A percentile compares a stretch with the other conserved stretches of the same genome.
These are phyloP conservation scores for Solanum pinnatisectum DNA, from an alignment of 257 asterid species.

Conservation along the genomic window DNA sequence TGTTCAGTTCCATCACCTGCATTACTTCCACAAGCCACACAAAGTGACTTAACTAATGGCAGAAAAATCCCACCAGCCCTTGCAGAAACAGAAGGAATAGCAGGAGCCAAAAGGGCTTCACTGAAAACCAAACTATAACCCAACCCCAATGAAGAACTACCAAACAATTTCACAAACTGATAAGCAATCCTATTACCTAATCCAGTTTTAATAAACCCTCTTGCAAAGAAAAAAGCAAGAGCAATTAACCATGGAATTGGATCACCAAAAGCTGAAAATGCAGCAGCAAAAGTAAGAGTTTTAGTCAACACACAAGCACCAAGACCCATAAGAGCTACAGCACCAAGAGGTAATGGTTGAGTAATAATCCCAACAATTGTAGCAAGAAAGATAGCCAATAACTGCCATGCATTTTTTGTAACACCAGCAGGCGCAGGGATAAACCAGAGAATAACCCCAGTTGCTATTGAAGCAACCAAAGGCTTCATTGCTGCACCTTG, in stretches of 20 bases:
- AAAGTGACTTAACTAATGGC: slow-evolving; percentile 84
- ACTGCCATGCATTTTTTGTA: slow-evolving; percentile 70
- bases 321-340: slow-evolving; percentile 83
- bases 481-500: slow-evolving; percentile 86
- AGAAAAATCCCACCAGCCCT: slow-evolving; percentile 93
- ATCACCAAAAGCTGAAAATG: slow-evolving; percentile 92
- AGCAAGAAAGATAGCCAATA: slow-evolving; percentile 77
- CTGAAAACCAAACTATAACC: slow-evolving; percentile 94
- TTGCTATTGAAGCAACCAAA: slow-evolving; percentile 57
- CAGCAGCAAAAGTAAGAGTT: slow-evolving; percentile 81
- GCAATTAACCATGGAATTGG: slow-evolving; percentile 98
- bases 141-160: slow-evolving; percentile 74
- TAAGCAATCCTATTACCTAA: slow-evolving; percentile 89
- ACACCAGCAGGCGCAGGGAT: slow-evolving; percentile 81
- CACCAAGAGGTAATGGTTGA: slow-evolving; percentile 88
- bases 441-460: slow-evolving; percentile 71
- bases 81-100: slow-evolving; percentile 93
- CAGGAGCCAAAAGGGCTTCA: slow-evolving; percentile 95
- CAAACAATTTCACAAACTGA: slow-evolving; percentile 77
- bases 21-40: slow-evolving; percentile 92
- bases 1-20: slow-evolving; percentile 88
- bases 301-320: slow-evolving; percentile 83
- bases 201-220: slow-evolving; percentile 93
- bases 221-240: slow-evolving; percentile 81
- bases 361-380: slow-evolving; percentile 90